Evolutionary conservation across 176 grass and related monocot species (phyloP), one percentile per base, ranked within the genome.

Genomic region (Aegilops tauschii): DNA sequence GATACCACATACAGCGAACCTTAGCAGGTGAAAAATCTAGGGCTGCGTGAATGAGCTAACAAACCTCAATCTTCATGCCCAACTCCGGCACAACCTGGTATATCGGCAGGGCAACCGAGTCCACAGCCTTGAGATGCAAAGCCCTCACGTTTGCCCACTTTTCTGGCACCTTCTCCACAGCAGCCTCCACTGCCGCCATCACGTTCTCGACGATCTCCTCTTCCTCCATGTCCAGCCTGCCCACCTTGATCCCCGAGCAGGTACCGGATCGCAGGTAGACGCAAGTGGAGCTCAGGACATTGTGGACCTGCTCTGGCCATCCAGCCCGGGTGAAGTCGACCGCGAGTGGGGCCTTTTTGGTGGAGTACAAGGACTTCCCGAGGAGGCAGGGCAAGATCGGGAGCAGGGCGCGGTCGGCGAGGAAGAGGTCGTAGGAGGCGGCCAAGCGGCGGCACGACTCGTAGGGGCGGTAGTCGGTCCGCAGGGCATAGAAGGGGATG

Each of bases 71-170:
- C 80, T 95, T 98, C 89, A 98, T 82, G 4, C 89, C 91, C 44
- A 86, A 69, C 52, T 98, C 83, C 0, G 96, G 91, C 30, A 98
- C 68, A 9, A 36, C 81, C 82, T 95, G 96, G 73, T 95, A 94
- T 76, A 98, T 84, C 2, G 91, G 96, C 31, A 98, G 63, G 0
- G 94, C 86, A 12, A 91, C 87, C 0, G 94, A 96, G 65, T 89
- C 87, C 42, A 89, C 65, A 1, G 91, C 89, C 89, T 84, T 96
- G 10, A 96, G 14, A 79, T 90, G 91, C 16, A 96, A 40, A 5
- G 95, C 90, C 58, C 95, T 82, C 25, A 98, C 83, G 18, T 95
- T 98, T 1, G 47, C 89, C 91, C 93, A 98, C 49, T 93, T 95
- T 85, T 93, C 95, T 0, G 95, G 95, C 34, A 98, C 83, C 47